Percentiles rank a stretch among this genome's conserved stretches.
Conservation (phyloP, 768 basidiomycete genomes). For the Termitomyces eurrhizus region DNA sequence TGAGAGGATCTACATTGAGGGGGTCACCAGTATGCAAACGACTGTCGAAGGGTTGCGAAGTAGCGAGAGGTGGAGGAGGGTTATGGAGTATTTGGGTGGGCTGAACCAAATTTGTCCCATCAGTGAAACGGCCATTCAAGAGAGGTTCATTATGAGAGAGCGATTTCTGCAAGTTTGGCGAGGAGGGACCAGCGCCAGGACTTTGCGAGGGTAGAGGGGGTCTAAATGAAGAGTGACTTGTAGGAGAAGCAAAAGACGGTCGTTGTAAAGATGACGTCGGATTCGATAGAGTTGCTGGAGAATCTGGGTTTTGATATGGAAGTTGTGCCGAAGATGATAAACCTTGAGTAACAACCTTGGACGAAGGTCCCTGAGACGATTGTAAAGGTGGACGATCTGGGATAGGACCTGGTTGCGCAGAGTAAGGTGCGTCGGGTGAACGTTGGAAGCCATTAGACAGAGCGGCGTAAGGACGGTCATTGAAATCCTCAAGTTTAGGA, state of each 20-base stretch:
- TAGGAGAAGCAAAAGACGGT: conserved; percentile 17
- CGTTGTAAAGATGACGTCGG: conserved; percentile 21
- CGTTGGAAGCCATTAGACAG: conserved; percentile 32
- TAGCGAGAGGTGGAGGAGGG: conserved; percentile 29
- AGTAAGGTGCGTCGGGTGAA: conserved; percentile 31
- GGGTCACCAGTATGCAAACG: conserved; percentile 23
- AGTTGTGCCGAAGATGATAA: conserved; percentile 19
- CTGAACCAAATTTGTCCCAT: conserved; percentile 72
- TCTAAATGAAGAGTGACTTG: conserved; percentile 12
- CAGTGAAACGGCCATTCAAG: conserved; percentile 61
- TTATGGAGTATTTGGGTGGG: conserved; percentile 36
- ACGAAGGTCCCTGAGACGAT: conserved; percentile 21
- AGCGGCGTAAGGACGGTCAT: conserved; percentile 27
- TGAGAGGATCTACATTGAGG: conserved; percentile 31
- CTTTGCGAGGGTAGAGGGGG: conserved; percentile 37
- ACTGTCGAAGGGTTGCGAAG: conserved; percentile 31
- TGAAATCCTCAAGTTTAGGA: conserved; percentile 61
- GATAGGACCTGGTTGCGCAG: conserved; percentile 23
- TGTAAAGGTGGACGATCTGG: conserved; percentile 17
- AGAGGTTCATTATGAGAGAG: conserved; percentile 40
- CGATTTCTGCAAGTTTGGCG: conserved; percentile 26
- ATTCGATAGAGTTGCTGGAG: conserved; percentile 25
- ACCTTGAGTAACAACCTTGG: conserved; percentile 13
- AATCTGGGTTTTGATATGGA: conserved; percentile 21
- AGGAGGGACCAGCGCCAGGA: conserved; percentile 55